Evolutionary conservation across 2,329 filamentous ascomycete species (phyloP).

Genomic region (Aphanoascus verrucosus): DNA sequence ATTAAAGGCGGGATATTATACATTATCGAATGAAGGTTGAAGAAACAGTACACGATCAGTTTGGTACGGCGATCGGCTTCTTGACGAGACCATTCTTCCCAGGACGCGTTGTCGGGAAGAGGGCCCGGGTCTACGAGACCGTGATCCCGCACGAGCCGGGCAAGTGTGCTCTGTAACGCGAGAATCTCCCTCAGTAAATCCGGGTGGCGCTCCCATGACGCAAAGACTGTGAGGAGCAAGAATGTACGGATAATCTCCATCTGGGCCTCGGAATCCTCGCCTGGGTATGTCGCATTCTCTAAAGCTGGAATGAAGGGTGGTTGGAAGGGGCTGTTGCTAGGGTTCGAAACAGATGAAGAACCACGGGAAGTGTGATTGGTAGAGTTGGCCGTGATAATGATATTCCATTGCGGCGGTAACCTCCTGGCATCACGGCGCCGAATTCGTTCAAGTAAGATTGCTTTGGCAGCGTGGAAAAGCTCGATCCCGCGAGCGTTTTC

Average conservation of each 20-base stretch:
- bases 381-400: conserved; percentile 26
- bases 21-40: conserved; percentile 51
- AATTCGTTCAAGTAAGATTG: conserved; percentile 44
- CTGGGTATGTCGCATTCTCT: conserved; percentile 27
- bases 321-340: conserved; percentile 36
- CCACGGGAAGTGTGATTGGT: conserved; percentile 31
- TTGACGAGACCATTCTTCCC: conserved; percentile 44
- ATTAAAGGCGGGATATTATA: conserved; percentile 52
- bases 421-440: conserved; percentile 41
- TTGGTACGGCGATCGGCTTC: conserved; percentile 47
- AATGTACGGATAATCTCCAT: conserved; percentile 44
- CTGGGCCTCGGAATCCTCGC: conserved; percentile 37
- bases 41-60: conserved; percentile 47
- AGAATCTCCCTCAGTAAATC: conserved; percentile 48
- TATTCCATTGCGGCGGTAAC: conserved; percentile 34
- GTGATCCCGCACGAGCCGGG: conserved; percentile 46
- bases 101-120: conserved; percentile 37
- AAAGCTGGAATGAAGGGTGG: conserved; percentile 26
- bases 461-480: conserved; percentile 47
- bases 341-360: conserved; percentile 35
- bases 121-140: conserved; percentile 32
- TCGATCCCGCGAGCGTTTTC: conserved; percentile 44
- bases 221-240: conserved; percentile 47
- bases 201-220: conserved; percentile 49
- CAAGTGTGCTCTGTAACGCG: conserved; percentile 47